Conservation (phyloP, 2,329 filamentous ascomycete genomes). For the Stachybotrys chartarum region DNA sequence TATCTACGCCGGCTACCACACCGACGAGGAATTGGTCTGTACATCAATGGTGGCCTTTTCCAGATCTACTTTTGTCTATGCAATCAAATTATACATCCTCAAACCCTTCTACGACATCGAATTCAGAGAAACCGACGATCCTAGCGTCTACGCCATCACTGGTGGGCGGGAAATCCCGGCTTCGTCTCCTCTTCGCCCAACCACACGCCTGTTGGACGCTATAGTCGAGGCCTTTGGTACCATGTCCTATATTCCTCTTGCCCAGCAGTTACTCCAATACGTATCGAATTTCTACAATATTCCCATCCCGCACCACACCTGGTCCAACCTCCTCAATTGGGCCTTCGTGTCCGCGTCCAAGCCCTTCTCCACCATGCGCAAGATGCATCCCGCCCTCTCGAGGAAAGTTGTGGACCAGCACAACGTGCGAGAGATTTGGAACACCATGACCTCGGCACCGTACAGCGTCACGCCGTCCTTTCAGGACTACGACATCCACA, state of each 20-base stretch:
- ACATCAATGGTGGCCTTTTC: constrained; percentile 33
- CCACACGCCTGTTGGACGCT: constrained; percentile 49
- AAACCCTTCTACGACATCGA: constrained; percentile 20
- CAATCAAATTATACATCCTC: constrained; percentile 26
- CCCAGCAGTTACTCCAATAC: constrained; percentile 52
- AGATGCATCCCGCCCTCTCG: constrained; percentile 16
- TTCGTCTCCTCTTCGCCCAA: constrained; percentile 52
- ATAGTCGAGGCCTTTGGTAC: constrained; percentile 64
- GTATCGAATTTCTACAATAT: constrained; percentile 55
- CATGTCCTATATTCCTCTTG: constrained; percentile 55
- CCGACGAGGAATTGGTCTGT: constrained; percentile 33
- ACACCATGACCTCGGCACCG: constrained; percentile 50
- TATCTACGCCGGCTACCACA: constrained; percentile 14
- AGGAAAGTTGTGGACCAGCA: constrained; percentile 15
- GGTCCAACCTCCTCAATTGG: constrained; percentile 63
- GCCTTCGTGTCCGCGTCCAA: constrained; percentile 48
- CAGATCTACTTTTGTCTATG: constrained; percentile 25
- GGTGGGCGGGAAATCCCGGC: constrained; percentile 31
- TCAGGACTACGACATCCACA: constrained; percentile 41
- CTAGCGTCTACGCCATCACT: constrained; percentile 14
- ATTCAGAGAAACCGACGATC: constrained; percentile 9
- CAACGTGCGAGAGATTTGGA: constrained; percentile 47
- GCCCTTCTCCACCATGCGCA: constrained; percentile 28
- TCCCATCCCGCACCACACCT: constrained; percentile 47
- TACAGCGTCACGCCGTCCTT: constrained; percentile 51